Percentiles rank a stretch among this genome's conserved stretches.
phyloP scores from a whole-genome alignment of 2,329 filamentous ascomycete species.

The Sclerotinia minor region DNA sequence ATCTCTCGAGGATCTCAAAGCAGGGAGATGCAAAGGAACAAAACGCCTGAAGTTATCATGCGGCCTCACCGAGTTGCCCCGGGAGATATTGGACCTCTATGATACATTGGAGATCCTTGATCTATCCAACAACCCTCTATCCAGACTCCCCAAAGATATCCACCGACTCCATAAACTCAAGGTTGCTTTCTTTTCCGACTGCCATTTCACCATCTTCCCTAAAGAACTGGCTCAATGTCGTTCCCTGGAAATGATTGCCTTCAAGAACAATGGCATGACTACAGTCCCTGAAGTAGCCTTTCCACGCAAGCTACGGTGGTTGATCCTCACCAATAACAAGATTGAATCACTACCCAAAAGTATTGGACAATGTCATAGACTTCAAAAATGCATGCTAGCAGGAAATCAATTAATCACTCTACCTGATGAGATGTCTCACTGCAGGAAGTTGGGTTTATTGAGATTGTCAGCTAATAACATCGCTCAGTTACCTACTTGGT shows the following conservation, averaged over 20 bases:
- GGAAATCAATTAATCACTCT: constrained; percentile 47
- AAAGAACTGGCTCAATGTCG: constrained; percentile 46
- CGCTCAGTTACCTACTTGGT: constrained; percentile 45
- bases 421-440: constrained; percentile 48
- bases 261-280: constrained; percentile 50
- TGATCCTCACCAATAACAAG: constrained; percentile 51
- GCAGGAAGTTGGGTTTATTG: constrained; percentile 48
- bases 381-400: constrained; percentile 53
- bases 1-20: constrained; percentile 31
- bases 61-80: constrained; percentile 43
- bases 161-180: constrained; percentile 47
- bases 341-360: constrained; percentile 45
- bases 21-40: constrained; percentile 35
- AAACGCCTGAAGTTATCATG: constrained; percentile 38
- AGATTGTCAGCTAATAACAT: constrained; percentile 49
- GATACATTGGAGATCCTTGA: constrained; percentile 49
- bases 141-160: constrained; percentile 46
- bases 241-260: constrained; percentile 52
- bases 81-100: constrained; percentile 46
- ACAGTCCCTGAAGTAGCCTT: constrained; percentile 46
- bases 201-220: constrained; percentile 48
- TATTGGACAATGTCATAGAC: constrained; percentile 46
- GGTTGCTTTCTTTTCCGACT: constrained; percentile 50
- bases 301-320: constrained; percentile 48
- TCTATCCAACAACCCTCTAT: constrained; percentile 49